Base-by-base conservation (phyloP, 306 rosid genomes). In the Rosa multiflora region DNA sequence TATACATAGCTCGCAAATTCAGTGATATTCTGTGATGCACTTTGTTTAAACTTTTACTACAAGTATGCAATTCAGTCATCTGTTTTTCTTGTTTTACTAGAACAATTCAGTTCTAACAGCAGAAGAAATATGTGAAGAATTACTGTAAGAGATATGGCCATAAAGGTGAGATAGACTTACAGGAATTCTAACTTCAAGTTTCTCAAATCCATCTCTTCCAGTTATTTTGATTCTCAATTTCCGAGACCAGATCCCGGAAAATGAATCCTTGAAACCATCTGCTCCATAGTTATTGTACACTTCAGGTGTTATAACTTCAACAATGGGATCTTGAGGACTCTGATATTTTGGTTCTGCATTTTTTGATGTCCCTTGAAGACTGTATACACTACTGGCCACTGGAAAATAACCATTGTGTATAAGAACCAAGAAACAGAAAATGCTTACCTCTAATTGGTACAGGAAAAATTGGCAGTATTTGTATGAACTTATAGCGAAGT, bases 261-360 rank as follows among this genome's bases (percentile, higher is more conserved):
- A 92, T 56, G 92, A 87, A 67, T 70, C 83, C 86, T 74, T 80
- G 73, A 91, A 88, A 81, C 87, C 83, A 94, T 91, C 97, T 81
- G 91, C 93, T 86, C 82, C 87, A 88, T 32, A 32, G 37, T 32
- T 32, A 32, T 88, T 86, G 88, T 87, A 91, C 85, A 92, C 88
- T 6, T 94, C 97, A 89, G 99, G 97, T 78, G 99, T 91, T 88
- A 94, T 82, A 82, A 92, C 97, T 85, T 94, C 99, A 26, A 91
- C 97, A 82, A 85, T 62, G 73, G 97, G 97, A 76, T 88, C 90
- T 84, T 91, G 82, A 83, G 88, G 74, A 87, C 86, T 86, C 85
- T 64, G 90, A 76, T 85, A 88, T 78, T 88, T 89, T 87, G 88
- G 88, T 87, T 86, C 89, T 80, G 87, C 78, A 66, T 85, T 90